Evolutionary conservation across 2,329 filamentous ascomycete genomes (phyloP).

Genomic region (Pezicula rhizophila): DNA sequence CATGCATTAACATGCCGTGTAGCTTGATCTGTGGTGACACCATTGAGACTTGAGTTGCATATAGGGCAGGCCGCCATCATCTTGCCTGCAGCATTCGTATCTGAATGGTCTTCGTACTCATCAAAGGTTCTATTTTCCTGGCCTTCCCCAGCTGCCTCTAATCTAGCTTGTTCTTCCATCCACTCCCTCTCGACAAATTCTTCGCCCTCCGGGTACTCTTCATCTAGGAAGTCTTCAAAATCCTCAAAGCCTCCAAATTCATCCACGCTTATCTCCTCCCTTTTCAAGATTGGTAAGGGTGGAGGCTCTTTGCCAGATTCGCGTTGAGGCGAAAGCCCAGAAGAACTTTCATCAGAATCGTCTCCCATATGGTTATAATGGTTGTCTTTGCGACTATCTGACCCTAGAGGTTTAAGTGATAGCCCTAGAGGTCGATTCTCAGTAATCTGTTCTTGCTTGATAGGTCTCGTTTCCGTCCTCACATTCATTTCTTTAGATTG

Average conservation of each 20-base stretch:
- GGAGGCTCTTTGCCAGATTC: slow-evolving; percentile 8
- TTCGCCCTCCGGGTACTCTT: slow-evolving; percentile 43
- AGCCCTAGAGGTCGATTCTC: slow-evolving; percentile 14
- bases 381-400: slow-evolving; percentile 1
- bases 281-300: slow-evolving; percentile 37
- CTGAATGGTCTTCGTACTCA: slow-evolving; percentile 12
- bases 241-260: slow-evolving; percentile 50
- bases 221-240: slow-evolving; percentile 51
- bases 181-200: slow-evolving; percentile 61
- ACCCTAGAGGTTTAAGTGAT: slow-evolving; percentile 4
- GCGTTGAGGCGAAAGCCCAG: neutral
- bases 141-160: slow-evolving; percentile 51
- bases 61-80: slow-evolving; percentile 59
- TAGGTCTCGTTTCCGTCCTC: slow-evolving; percentile 8
- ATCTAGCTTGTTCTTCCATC: slow-evolving; percentile 69
- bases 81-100: slow-evolving; percentile 10
- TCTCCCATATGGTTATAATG: too few species aligned
- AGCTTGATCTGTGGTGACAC: slow-evolving; percentile 58
- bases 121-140: slow-evolving; percentile 24
- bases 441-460: slow-evolving; percentile 9
- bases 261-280: slow-evolving; percentile 41
- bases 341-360: neutral
- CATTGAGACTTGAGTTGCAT: slow-evolving; percentile 60
- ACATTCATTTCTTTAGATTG: slow-evolving; percentile 11
- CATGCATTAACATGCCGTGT: slow-evolving; percentile 88